Percentiles rank a stretch among this genome's conserved stretches.
These are phyloP conservation scores for Coriaria nepalensis DNA, from an alignment of 306 rosid genomes.

Conservation along the genomic window DNA sequence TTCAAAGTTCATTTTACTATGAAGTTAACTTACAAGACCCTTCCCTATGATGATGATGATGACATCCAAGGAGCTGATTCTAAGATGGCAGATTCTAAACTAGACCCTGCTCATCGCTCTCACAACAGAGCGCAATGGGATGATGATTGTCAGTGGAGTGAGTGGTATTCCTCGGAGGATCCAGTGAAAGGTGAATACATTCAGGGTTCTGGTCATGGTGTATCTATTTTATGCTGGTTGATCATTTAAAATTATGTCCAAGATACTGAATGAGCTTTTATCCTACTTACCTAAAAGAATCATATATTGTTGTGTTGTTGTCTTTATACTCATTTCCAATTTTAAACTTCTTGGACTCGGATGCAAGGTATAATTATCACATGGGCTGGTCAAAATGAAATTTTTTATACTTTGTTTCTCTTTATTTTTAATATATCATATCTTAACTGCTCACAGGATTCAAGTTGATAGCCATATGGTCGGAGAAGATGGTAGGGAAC, in stretches of 20 bases:
- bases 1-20: constrained; percentile 74
- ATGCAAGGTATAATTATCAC: too few relatives aligned
- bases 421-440: constrained; percentile 15
- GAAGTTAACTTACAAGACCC: constrained; percentile 85
- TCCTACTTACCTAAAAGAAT: too few relatives aligned
- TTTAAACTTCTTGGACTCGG: too few relatives aligned
- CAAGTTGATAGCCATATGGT: constrained; percentile 64
- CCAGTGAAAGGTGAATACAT: constrained; percentile 63
- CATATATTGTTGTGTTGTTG: too few relatives aligned
- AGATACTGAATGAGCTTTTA: too few relatives aligned
- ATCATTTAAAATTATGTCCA: constrained; percentile 5
- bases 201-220: too few relatives aligned
- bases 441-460: constrained; percentile 55
- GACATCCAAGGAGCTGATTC: constrained; percentile 36
- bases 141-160: constrained; percentile 92
- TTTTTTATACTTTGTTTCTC: constrained; percentile 14
- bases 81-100: constrained; percentile 30
- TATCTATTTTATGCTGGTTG: too few relatives aligned
- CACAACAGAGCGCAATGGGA: constrained; percentile 74
- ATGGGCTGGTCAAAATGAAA: too few relatives aligned
- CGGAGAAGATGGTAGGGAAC: constrained; percentile 72
- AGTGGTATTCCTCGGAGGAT: constrained; percentile 97
- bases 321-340: too few relatives aligned
- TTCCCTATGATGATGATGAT: constrained; percentile 57
- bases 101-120: constrained; percentile 28